Conservation (phyloP, 2,329 filamentous ascomycete genomes). For the Aureobasidium sp. region DNA sequence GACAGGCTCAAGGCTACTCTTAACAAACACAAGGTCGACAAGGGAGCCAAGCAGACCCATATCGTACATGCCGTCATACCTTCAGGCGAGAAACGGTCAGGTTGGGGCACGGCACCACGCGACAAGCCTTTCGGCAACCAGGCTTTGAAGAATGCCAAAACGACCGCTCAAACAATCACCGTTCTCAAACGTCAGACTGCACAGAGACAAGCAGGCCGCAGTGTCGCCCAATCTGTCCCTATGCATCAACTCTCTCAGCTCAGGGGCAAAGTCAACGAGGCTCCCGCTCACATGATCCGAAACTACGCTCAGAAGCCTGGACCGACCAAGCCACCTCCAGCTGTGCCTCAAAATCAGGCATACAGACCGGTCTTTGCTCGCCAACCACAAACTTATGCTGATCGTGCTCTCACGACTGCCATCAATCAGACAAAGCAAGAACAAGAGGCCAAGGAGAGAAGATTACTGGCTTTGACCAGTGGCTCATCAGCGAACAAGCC, state of each 20-base stretch:
- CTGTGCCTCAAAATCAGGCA: not conserved
- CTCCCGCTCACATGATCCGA: constrained; percentile 47
- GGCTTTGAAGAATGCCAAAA: constrained; percentile 17
- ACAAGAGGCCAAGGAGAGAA: constrained; percentile 3
- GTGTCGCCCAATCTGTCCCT: constrained; percentile 2
- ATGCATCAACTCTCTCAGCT: constrained; percentile 10
- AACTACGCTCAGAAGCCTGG: constrained; percentile 30
- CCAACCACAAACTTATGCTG: not conserved
- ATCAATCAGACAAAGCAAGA: constrained; percentile 4
- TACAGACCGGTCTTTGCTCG: constrained; percentile 1
- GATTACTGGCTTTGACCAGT: constrained; percentile 3
- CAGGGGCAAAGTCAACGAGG: constrained; percentile 32
- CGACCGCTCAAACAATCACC: not conserved
- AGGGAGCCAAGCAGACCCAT: constrained; percentile 44
- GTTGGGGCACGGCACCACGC: not conserved
- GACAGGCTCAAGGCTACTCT: constrained; percentile 43
- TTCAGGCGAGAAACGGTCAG: not conserved
- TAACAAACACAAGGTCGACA: constrained; percentile 47
- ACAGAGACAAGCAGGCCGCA: constrained; percentile 1
- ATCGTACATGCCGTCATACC: constrained; percentile 20
- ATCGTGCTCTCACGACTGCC: not conserved
- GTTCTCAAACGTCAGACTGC: constrained; percentile 8
- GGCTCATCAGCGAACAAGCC: not conserved
- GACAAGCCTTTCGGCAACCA: constrained; percentile 5
- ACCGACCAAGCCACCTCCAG: not conserved